These are phyloP conservation scores for Nyssa sinensis DNA, from an alignment of 148 eudicot genomes.

Conservation along the genomic window DNA sequence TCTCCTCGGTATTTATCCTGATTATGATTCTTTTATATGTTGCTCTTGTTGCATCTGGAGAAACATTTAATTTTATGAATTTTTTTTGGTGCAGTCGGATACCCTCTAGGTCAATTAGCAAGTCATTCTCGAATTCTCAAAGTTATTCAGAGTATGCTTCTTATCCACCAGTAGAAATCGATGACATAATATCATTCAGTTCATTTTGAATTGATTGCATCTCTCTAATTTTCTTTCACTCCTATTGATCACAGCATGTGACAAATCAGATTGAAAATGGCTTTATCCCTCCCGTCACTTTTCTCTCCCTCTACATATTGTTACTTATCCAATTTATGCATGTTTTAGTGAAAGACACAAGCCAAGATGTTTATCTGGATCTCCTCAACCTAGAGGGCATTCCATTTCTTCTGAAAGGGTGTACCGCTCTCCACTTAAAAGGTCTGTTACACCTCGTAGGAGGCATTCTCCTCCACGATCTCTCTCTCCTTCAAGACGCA, in stretches of 20 bases:
- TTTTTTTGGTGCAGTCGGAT: conserved; percentile 37
- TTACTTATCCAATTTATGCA: too few relatives aligned
- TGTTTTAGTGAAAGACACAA: conserved; percentile 50
- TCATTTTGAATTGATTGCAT: background rate
- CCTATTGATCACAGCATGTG: background rate
- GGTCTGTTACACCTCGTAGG: conserved; percentile 59
- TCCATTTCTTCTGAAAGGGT: conserved; percentile 59
- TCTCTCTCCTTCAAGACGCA: conserved; percentile 32
- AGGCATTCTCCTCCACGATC: conserved; percentile 44
- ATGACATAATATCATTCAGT: background rate
- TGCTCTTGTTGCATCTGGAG: background rate
- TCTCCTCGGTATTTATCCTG: conserved; percentile 49
- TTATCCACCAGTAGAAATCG: background rate
- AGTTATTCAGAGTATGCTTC: conserved; percentile 65
- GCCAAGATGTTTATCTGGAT: conserved; percentile 60
- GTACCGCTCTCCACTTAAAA: conserved; percentile 40
- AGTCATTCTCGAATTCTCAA: conserved; percentile 63
- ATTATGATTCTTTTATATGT: background rate
- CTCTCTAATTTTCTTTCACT: background rate
- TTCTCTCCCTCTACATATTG: background rate
- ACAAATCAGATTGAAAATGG: background rate
- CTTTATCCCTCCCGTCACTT: background rate
- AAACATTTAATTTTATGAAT: background rate
- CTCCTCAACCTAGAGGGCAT: conserved; percentile 51
- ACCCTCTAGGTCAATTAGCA: conserved; percentile 57